These are phyloP conservation scores for Russula abietina DNA, from an alignment of 768 basidiomycete species.

Conservation along the genomic window DNA sequence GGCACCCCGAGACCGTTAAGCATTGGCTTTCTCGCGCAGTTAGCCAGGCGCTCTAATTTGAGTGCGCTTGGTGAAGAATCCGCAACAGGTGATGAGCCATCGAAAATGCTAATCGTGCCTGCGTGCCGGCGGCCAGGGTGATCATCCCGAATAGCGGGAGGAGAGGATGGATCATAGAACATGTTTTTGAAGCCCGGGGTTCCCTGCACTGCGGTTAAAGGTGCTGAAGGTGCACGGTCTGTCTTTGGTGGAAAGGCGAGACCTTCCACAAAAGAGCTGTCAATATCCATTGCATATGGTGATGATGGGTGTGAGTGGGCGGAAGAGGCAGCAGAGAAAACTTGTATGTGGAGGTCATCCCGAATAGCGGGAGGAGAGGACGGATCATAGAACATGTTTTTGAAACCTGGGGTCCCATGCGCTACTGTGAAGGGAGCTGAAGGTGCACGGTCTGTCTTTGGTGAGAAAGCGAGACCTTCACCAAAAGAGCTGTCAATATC, in stretches of 20 bases:
- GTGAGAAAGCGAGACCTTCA: slow-evolving; percentile 29
- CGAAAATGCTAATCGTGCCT: slow-evolving; percentile 27
- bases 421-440: slow-evolving; percentile 27
- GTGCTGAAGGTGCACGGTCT: slow-evolving; percentile 24
- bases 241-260: slow-evolving; percentile 28
- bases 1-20: slow-evolving; percentile 53
- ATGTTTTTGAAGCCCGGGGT: slow-evolving; percentile 43
- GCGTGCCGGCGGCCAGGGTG: slow-evolving; percentile 27
- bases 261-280: slow-evolving; percentile 37
- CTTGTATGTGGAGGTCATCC: slow-evolving; percentile 33
- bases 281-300: slow-evolving; percentile 72
- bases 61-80: slow-evolving; percentile 43
- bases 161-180: slow-evolving; percentile 55
- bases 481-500: slow-evolving; percentile 57
- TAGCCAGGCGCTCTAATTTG: slow-evolving; percentile 43
- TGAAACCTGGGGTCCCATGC: slow-evolving; percentile 36
- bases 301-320: slow-evolving; percentile 42
- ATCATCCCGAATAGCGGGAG: slow-evolving; percentile 26
- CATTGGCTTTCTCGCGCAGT: slow-evolving; percentile 41
- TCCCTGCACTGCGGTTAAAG: slow-evolving; percentile 28
- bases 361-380: slow-evolving; percentile 38
- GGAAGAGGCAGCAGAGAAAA: too few relatives aligned
- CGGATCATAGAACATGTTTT: slow-evolving; percentile 54
- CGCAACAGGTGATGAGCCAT: slow-evolving; percentile 43
- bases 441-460: slow-evolving; percentile 20